Evolutionary conservation across 1,284 basidiomycete species (phyloP).

Genomic region (Tausonia pullulans): DNA sequence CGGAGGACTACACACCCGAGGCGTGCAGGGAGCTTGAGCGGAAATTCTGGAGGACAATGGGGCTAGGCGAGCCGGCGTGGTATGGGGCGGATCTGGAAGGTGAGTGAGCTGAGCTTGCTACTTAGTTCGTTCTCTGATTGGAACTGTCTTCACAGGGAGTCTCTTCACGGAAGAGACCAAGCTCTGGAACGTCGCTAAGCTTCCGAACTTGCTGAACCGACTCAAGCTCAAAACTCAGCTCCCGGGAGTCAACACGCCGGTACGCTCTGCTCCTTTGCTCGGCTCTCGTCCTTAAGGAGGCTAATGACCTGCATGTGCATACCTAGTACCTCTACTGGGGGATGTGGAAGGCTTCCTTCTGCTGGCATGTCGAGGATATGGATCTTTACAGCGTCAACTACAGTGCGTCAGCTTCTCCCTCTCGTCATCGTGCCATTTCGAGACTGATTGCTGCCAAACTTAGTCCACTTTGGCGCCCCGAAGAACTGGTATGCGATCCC

Average conservation of each 20-base stretch:
- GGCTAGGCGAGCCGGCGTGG: slow-evolving; percentile 63
- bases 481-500: slow-evolving; percentile 95
- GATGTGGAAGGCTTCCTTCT: slow-evolving; percentile 98
- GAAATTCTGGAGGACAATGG: slow-evolving; percentile 83
- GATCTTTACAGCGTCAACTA: slow-evolving; percentile 16
- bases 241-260: slow-evolving; percentile 94
- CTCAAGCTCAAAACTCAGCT: slow-evolving; percentile 54
- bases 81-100: slow-evolving; percentile 94
- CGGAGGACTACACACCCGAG: slow-evolving; percentile 68
- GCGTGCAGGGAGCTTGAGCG: slow-evolving; percentile 80
- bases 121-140: background rate
- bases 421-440: background rate
- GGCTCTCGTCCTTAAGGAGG: too few species aligned
- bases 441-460: background rate
- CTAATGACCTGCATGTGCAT: background rate
- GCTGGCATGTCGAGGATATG: slow-evolving; percentile 90
- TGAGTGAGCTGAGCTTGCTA: slow-evolving; percentile 25
- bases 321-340: slow-evolving; percentile 38
- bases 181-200: slow-evolving; percentile 83
- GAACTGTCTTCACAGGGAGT: slow-evolving; percentile 42
- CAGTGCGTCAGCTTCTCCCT: background rate
- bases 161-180: slow-evolving; percentile 71
- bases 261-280: background rate
- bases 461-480: slow-evolving; percentile 87
- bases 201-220: slow-evolving; percentile 76